Evolutionary conservation across 106 monocot species (phyloP).

Genomic region (Dendrobium huoshanense): DNA sequence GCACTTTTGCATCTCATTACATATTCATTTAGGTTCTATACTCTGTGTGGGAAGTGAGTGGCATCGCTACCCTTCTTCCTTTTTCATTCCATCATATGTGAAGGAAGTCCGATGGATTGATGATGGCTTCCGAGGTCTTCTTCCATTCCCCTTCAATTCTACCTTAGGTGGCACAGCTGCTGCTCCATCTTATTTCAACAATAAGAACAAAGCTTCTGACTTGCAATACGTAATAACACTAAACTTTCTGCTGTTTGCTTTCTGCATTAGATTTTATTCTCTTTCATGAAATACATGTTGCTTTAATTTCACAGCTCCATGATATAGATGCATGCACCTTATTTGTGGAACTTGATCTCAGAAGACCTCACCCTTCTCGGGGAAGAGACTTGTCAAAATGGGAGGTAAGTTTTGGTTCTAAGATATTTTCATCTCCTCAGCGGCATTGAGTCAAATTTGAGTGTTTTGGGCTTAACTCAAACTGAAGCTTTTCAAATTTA

Average conservation of each 20-base stretch:
- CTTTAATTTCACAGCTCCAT: slow-evolving; percentile 36
- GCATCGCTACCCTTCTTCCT: slow-evolving; percentile 96
- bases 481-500: too few species aligned
- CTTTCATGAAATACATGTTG: background rate
- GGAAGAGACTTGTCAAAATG: slow-evolving; percentile 78
- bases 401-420: slow-evolving; percentile 58
- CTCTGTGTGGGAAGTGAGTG: slow-evolving; percentile 98
- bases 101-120: slow-evolving; percentile 86
- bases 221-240: slow-evolving; percentile 67
- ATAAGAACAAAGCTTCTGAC: slow-evolving; percentile 79
- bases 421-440: background rate
- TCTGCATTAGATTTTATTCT: background rate
- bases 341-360: slow-evolving; percentile 84
- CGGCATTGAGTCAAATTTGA: too few species aligned
- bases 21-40: slow-evolving; percentile 43
- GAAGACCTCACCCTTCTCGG: slow-evolving; percentile 60
- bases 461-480: too few species aligned
- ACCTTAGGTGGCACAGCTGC: slow-evolving; percentile 82
- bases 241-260: background rate
- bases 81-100: slow-evolving; percentile 77
- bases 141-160: slow-evolving; percentile 92
- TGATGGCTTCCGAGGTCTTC: slow-evolving; percentile 91
- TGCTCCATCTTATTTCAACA: slow-evolving; percentile 89
- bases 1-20: background rate
- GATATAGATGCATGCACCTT: slow-evolving; percentile 66